Evolutionary conservation across 768 basidiomycete genomes (phyloP).

Genomic region (Sarcodon aspratus): DNA sequence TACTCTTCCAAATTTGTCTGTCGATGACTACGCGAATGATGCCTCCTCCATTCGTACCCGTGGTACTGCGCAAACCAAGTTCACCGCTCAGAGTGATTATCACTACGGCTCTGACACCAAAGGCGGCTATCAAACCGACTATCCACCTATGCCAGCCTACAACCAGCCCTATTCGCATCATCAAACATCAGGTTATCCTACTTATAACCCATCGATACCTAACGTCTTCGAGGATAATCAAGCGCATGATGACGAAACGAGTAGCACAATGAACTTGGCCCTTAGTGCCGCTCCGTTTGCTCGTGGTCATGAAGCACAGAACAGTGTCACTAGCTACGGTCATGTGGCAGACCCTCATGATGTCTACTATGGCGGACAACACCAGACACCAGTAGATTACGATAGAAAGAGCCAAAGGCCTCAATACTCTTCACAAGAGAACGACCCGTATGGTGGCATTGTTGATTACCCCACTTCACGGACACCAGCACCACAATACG

Average conservation of each 20-base stretch:
- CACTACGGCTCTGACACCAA: slow-evolving; percentile 41
- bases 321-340: neutral
- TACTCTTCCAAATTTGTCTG: slow-evolving; percentile 84
- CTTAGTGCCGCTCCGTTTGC: slow-evolving; percentile 47
- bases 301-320: slow-evolving; percentile 10
- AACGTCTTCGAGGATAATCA: slow-evolving; percentile 46
- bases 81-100: slow-evolving; percentile 24
- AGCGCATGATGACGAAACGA: slow-evolving; percentile 57
- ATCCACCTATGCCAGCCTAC: slow-evolving; percentile 70
- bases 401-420: too few relatives aligned
- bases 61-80: slow-evolving; percentile 43
- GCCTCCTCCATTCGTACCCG: slow-evolving; percentile 44
- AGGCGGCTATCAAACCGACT: slow-evolving; percentile 28
- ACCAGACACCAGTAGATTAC: neutral
- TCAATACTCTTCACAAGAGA: neutral
- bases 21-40: slow-evolving; percentile 65
- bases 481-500: neutral
- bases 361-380: neutral
- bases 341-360: neutral
- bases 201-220: slow-evolving; percentile 48
- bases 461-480: neutral
- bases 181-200: slow-evolving; percentile 37
- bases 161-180: slow-evolving; percentile 47
- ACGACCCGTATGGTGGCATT: neutral
- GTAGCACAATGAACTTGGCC: slow-evolving; percentile 51